Conservation (phyloP, 495 filamentous ascomycete species). For the Aspergillus affinis region DNA sequence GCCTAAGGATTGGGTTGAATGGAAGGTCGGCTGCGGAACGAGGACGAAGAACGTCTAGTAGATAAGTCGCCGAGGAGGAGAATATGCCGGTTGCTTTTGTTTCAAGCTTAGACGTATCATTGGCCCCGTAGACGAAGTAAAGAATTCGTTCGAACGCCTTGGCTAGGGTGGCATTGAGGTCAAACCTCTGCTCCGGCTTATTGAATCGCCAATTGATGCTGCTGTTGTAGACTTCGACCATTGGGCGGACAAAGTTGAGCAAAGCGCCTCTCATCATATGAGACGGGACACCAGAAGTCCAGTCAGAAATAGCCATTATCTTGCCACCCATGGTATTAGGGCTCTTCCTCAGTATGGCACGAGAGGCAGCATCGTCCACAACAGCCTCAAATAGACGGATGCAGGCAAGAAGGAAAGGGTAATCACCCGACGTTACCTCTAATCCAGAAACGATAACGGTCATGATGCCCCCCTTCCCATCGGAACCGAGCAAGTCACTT, state of each 20-base stretch:
- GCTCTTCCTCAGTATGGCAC: conserved; percentile 69
- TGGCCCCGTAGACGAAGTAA: conserved; percentile 69
- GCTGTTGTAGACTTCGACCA: conserved; percentile 80
- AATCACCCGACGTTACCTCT: conserved; percentile 73
- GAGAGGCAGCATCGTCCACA: conserved; percentile 71
- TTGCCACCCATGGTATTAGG: conserved; percentile 51
- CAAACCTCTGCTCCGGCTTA: conserved; percentile 61
- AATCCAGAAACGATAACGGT: conserved; percentile 68
- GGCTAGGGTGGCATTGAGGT: conserved; percentile 59
- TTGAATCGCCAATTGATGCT: conserved; percentile 80
- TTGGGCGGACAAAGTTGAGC: conserved; percentile 65
- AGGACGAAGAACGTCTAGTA: conserved; percentile 74
- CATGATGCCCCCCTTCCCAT: conserved; percentile 71
- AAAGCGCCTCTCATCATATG: conserved; percentile 72
- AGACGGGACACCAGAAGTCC: conserved; percentile 71
- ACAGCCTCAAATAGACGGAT: conserved; percentile 71
- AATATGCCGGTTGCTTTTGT: conserved; percentile 64
- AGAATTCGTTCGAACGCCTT: conserved; percentile 69
- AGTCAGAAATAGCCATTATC: conserved; percentile 51
- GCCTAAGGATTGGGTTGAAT: conserved; percentile 73
- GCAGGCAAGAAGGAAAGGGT: conserved; percentile 72
- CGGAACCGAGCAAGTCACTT: conserved; percentile 70
- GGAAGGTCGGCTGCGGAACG: conserved; percentile 65
- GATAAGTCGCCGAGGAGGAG: conserved; percentile 66
- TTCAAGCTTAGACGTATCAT: conserved; percentile 52